Evolutionary conservation across 2,329 filamentous ascomycete genomes (phyloP), one percentile per base, ranked within the genome.

Genomic region (Neonectria magnoliae): DNA sequence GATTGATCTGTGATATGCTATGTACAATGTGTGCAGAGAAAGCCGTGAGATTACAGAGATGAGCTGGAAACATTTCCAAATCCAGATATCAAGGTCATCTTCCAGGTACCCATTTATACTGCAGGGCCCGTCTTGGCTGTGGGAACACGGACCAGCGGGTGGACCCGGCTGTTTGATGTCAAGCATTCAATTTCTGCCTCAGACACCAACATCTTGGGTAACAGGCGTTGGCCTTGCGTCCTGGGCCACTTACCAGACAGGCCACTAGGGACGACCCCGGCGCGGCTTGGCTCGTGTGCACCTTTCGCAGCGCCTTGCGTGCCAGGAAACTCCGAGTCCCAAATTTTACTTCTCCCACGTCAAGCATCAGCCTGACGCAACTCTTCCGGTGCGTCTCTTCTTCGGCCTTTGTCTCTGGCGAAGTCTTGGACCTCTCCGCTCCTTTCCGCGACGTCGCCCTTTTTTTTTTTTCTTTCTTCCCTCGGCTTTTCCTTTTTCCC

Each of bases 301-400:
- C 52, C 54, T 54, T 50, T 60, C 47, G 48, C 59, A 51, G 47
- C 58, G 62, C 53, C 44, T 67, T 67, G 41, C 38, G 57, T 62
- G 57, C 64, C 62, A 58, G 58, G 52, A 60, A 60, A 57, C 58
- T 59, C 62, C 65, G 57, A 60, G 60, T 62, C 62, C 60, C 61
- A 73, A 75, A 75, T 73, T 75, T 75, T 74, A 71, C 74, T 68
- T 42, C 55, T 31, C 68, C 69, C 70, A 68, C 69, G 64, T 71
- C 73, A 66, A 66, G 59, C 65, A 71, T 60, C 65, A 56, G 64
- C 72, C 65, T 69, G 67, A 73, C 68, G 74, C 71, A 74, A 67
- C 72, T 67, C 45, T 42, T 20, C 38, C 5, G 53, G 62, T 64
- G 62, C 60, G 65, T 67, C 60, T 67, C 41, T 65, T 62, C 54